Evolutionary conservation across 2,329 filamentous ascomycete species (phyloP), one percentile per base, ranked within the genome.

Genomic region (Hypoxylon sp.): DNA sequence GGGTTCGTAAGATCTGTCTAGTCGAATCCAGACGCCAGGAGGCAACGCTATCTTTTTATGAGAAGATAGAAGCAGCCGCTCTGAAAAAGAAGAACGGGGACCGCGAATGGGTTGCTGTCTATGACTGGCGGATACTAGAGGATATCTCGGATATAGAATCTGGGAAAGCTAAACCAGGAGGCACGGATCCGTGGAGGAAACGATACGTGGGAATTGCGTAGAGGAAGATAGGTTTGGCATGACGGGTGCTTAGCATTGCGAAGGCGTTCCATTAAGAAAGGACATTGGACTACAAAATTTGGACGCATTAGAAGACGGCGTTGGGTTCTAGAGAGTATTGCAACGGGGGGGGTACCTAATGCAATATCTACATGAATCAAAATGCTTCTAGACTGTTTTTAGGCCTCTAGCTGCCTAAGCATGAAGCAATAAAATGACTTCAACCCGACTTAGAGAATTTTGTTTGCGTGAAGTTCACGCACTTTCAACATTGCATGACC

Each of bases 71-170:
- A 33, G 57, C 69, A 5, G 64, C 73, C 8, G 74, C 77, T 9
- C 46, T 77, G 11, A 67, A 56, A 20, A 70, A 69, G 8, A 71
- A 71, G 2, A 69, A 72, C 2, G 75, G 76, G 3, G 67, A 69
- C 26, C 72, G 78, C 4, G 76, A 78, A 8, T 80, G 78, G 75
- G 77, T 83, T 1, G 75, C 76, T 4, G 76, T 84, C 1, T 83
- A 82, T 55, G 82, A 85, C 67, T 85, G 83, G 82, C 76, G 80
- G 3, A 71, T 84, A 4, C 61, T 85, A 48, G 75, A 78, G 30
- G 76, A 80, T 18, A 70, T 85, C 8, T 75, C 74, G 2, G 78
- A 78, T 32, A 61, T 77, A 44, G 83, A 85, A 57, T 75, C 77
- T 44, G 72, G 78, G 3, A 71, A 69, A 26, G 68, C 68, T 16